Evolutionary conservation across 768 basidiomycete species (phyloP).

Genomic region (Lentinula guzmanii): DNA sequence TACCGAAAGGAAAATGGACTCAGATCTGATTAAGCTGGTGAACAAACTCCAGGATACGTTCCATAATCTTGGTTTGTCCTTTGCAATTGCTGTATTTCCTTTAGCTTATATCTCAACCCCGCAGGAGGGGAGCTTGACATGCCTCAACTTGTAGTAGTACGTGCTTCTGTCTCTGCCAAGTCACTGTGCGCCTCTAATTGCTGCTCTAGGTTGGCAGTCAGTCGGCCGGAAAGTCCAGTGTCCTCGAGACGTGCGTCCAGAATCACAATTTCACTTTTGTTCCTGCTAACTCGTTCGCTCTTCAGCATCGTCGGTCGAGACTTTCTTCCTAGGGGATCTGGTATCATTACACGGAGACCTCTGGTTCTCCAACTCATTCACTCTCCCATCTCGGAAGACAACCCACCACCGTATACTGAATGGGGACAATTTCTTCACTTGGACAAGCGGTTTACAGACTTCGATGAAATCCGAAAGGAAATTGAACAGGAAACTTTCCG

Average conservation of each 20-base stretch:
- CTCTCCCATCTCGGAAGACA: constrained; percentile 59
- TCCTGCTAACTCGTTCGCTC: constrained; percentile 3
- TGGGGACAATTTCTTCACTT: constrained; percentile 98
- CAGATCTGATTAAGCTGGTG: constrained; percentile 89
- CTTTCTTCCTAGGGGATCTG: constrained; percentile 82
- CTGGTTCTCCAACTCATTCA: constrained; percentile 95
- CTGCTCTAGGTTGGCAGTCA: constrained; percentile 82
- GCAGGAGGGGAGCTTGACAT: constrained; percentile 87
- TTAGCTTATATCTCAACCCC: constrained; percentile 9
- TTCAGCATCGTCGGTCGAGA: constrained; percentile 89
- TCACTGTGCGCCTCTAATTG: constrained; percentile 20
- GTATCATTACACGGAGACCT: constrained; percentile 95
- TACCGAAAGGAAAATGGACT: constrained; percentile 60
- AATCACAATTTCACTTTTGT: constrained; percentile 4
- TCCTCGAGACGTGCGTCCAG: constrained; percentile 81
- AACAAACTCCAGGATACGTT: constrained; percentile 95
- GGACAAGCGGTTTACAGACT: constrained; percentile 96
- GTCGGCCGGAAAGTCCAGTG: constrained; percentile 94
- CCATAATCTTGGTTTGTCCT: constrained; percentile 69
- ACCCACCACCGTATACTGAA: constrained; percentile 56
- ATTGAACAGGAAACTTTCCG: constrained; percentile 97
- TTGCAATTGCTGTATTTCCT: constrained; percentile 8
- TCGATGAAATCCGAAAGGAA: constrained; percentile 88
- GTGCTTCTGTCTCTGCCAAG: constrained; percentile 22
- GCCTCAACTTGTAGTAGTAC: constrained; percentile 85